These are phyloP conservation scores for Spinellus fusiger DNA, from an alignment of 192 early-diverging fungal species.

Conservation along the genomic window DNA sequence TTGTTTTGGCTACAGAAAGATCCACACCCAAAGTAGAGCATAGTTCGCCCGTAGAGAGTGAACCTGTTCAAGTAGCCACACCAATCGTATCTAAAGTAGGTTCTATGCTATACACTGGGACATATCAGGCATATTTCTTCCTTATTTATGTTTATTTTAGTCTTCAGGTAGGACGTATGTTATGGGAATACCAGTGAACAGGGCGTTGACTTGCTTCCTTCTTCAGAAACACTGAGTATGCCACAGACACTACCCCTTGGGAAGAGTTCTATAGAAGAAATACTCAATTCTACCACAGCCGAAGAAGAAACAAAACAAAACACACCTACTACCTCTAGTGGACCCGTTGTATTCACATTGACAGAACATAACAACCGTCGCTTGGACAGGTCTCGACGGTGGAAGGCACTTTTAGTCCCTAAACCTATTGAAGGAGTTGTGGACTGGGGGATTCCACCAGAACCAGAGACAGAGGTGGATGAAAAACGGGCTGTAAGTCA, in stretches of 20 bases:
- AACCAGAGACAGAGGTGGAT: conserved; percentile 50
- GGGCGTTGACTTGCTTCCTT: too few relatives aligned
- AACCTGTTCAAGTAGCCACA: neutral
- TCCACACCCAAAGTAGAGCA: neutral
- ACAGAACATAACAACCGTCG: neutral
- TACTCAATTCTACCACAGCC: neutral
- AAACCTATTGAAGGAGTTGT: conserved; percentile 44
- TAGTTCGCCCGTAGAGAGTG: neutral
- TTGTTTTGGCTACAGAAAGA: neutral
- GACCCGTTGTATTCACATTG: neutral
- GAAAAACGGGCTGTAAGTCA: conserved; percentile 54
- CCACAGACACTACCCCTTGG: neutral
- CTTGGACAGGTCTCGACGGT: neutral
- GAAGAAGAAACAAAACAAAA: neutral
- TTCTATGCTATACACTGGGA: neutral
- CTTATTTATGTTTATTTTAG: neutral
- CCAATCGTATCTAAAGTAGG: neutral
- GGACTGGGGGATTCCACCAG: conserved; percentile 54
- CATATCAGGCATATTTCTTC: too few relatives aligned
- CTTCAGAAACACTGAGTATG: too few relatives aligned
- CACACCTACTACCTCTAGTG: neutral
- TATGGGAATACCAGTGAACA: neutral
- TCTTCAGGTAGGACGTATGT: neutral
- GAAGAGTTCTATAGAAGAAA: neutral
- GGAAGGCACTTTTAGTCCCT: conserved; percentile 28